These are phyloP conservation scores for Pharus latifolius DNA, from an alignment of 176 grass and related monocot species.

Conservation along the genomic window DNA sequence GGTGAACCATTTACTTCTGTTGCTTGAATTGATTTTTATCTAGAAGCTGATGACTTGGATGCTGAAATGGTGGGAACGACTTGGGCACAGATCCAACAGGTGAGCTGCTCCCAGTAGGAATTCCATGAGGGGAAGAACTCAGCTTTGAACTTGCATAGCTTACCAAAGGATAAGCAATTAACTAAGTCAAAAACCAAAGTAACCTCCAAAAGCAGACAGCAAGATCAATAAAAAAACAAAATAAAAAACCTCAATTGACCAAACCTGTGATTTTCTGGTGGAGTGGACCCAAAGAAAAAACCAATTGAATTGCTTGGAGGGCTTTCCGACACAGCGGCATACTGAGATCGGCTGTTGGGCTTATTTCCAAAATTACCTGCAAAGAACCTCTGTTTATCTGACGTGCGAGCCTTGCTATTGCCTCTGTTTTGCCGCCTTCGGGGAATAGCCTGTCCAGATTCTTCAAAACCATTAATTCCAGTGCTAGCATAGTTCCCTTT, in stretches of 20 bases:
- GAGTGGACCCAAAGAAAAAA: conserved; percentile 97
- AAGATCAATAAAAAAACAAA: background rate
- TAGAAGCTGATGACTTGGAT: conserved; percentile 80
- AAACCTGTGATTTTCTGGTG: conserved; percentile 77
- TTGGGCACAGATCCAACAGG: conserved; percentile 92
- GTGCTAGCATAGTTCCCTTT: conserved; percentile 31
- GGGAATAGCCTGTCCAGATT: conserved; percentile 55
- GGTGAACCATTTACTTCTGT: conserved; percentile 60
- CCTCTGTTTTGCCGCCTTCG: conserved; percentile 67
- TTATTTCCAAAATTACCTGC: conserved; percentile 60
- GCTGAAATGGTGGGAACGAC: conserved; percentile 86
- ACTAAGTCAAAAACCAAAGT: no score
- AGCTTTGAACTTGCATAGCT: conserved; percentile 64
- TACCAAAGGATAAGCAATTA: conserved; percentile 5
- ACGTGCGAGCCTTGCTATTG: conserved; percentile 49
- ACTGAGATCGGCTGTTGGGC: conserved; percentile 27
- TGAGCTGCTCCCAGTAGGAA: conserved; percentile 66
- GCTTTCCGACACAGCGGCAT: conserved; percentile 71
- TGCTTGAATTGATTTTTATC: conserved; percentile 96
- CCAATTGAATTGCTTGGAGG: conserved; percentile 90
- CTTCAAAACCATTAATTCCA: conserved; percentile 45
- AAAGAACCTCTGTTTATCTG: conserved; percentile 81
- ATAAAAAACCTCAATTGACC: conserved; percentile 1
- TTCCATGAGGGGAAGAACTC: conserved; percentile 62
- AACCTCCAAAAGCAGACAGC: conserved; percentile 7